These are phyloP conservation scores for Zasmidium citrigriseum DNA, from an alignment of 2,329 filamentous ascomycete genomes.

Conservation along the genomic window DNA sequence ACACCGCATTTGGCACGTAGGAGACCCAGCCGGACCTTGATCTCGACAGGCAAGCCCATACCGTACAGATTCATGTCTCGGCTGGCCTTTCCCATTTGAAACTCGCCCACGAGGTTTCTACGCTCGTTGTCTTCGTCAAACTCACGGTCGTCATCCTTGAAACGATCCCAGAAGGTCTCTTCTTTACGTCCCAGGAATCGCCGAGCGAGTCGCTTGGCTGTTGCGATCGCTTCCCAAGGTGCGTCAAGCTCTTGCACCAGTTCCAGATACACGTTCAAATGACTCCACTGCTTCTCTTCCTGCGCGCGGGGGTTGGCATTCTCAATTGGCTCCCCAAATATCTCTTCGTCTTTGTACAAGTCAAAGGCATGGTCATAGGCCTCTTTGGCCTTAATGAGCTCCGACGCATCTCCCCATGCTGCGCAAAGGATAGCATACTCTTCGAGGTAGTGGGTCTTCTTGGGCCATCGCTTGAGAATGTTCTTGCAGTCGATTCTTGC, in stretches of 20 bases:
- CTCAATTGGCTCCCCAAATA: constrained; percentile 42
- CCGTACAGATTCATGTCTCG: constrained; percentile 65
- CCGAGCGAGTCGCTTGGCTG: constrained; percentile 71
- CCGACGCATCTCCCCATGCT: constrained; percentile 23
- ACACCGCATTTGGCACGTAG: constrained; percentile 74
- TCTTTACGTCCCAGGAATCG: constrained; percentile 77
- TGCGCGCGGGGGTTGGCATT: too few species aligned
- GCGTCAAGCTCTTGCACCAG: constrained; percentile 66
- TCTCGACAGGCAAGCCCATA: constrained; percentile 71
- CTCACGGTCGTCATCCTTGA: constrained; percentile 74
- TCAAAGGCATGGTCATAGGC: constrained; percentile 55
- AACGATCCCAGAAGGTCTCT: constrained; percentile 76
- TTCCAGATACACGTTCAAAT: constrained; percentile 83
- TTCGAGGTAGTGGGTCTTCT: constrained; percentile 56
- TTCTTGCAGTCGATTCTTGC: constrained; percentile 55
- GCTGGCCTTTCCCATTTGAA: constrained; percentile 49
- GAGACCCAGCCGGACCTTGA: constrained; percentile 80
- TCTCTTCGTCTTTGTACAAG: constrained; percentile 42
- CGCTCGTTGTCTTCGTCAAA: constrained; percentile 78
- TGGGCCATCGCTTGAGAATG: constrained; percentile 55
- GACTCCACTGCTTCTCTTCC: constrained; percentile 77
- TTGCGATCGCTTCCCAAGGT: constrained; percentile 65
- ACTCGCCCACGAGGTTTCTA: constrained; percentile 63
- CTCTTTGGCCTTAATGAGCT: constrained; percentile 29
- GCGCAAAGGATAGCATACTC: constrained; percentile 58